Evolutionary conservation across 306 rosid genomes (phyloP).

Genomic region (Glycine soja): DNA sequence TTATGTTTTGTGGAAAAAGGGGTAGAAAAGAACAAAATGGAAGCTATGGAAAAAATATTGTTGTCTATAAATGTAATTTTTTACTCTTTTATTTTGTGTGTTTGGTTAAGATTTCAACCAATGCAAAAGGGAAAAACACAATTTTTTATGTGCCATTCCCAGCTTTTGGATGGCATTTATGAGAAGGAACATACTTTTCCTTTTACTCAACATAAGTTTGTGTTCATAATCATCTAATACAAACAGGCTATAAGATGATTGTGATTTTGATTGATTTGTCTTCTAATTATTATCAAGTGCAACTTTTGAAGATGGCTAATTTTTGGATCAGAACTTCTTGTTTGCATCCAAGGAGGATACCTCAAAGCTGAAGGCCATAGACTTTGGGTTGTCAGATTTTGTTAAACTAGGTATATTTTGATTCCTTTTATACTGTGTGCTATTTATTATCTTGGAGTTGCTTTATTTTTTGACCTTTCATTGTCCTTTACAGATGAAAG

Average conservation of each 20-base stretch:
- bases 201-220: not conserved
- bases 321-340: constrained; percentile 75
- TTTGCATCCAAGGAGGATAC: constrained; percentile 76
- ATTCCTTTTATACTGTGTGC: constrained; percentile 11
- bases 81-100: constrained; percentile 1
- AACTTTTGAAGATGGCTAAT: constrained; percentile 46
- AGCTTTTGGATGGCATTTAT: not conserved
- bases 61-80: not conserved
- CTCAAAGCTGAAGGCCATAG: constrained; percentile 85
- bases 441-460: constrained; percentile 22
- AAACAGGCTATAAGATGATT: not conserved
- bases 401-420: constrained; percentile 72
- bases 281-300: constrained; percentile 39
- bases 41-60: constrained; percentile 2
- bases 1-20: not conserved
- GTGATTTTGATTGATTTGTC: constrained; percentile 20
- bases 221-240: not conserved
- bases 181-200: not conserved
- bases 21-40: not conserved
- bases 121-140: not conserved
- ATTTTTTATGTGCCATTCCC: not conserved
- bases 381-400: constrained; percentile 89
- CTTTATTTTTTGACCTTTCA: constrained; percentile 32
- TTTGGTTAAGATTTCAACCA: constrained; percentile 5
- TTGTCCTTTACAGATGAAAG: constrained; percentile 71